Evolutionary conservation across 345 rosid species (phyloP).

Genomic region (Aegle marmelos): DNA sequence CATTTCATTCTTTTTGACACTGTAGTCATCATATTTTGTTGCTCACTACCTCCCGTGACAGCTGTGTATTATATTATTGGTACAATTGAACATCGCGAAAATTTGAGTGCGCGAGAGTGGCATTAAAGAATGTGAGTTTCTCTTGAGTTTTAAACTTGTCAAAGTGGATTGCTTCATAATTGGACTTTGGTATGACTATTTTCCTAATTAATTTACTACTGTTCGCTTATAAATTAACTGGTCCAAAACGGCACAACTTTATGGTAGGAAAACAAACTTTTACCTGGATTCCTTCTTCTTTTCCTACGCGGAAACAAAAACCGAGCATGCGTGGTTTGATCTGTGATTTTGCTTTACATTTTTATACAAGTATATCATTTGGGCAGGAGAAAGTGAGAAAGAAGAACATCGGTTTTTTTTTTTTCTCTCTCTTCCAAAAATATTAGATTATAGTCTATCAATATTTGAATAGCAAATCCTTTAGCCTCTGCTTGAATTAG

Average conservation of each 20-base stretch:
- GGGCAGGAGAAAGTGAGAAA: neutral
- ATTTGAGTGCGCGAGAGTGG: neutral
- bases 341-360: neutral
- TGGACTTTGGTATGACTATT: neutral
- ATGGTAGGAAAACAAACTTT: neutral
- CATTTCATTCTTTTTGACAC: slow-evolving; percentile 6
- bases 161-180: slow-evolving; percentile 20
- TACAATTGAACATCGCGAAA: neutral
- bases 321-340: neutral
- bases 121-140: neutral
- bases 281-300: neutral
- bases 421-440: no score
- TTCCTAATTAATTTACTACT: neutral
- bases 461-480: no score
- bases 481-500: no score
- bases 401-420: neutral
- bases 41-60: slow-evolving; percentile 10
- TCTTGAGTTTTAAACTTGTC: slow-evolving; percentile 8
- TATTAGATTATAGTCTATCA: no score
- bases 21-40: neutral
- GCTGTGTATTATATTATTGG: neutral
- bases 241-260: neutral
- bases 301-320: neutral
- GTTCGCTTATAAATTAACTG: neutral
- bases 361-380: neutral